phyloP scores from a whole-genome alignment of 495 filamentous ascomycete genomes.

The Penicillium daleae region DNA sequence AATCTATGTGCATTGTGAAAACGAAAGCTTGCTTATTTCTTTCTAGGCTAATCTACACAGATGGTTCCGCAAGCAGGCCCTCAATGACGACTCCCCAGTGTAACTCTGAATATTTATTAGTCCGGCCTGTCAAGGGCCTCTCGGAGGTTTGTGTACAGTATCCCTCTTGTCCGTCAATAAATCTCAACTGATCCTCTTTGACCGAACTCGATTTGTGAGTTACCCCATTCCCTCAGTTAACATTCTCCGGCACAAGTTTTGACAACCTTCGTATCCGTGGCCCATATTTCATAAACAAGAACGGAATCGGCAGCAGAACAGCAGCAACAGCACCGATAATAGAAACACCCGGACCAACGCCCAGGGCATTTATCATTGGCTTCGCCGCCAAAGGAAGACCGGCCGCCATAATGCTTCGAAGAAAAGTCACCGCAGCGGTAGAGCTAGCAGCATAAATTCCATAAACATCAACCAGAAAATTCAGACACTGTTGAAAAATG shows the following conservation, averaged over 20 bases:
- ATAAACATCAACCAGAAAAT: constrained; percentile 46
- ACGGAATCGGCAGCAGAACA: constrained; percentile 35
- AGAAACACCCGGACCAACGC: constrained; percentile 37
- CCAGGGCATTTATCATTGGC: constrained; percentile 39
- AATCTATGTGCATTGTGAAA: no score
- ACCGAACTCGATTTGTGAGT: no score
- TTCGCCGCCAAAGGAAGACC: constrained; percentile 39
- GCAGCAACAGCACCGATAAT: constrained; percentile 41
- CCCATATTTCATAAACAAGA: constrained; percentile 43
- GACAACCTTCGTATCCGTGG: constrained; percentile 32
- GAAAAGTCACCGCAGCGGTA: constrained; percentile 40
- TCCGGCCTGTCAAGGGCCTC: background rate
- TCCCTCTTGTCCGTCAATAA: background rate
- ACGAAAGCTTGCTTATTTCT: no score
- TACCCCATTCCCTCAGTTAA: background rate
- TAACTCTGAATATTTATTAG: background rate
- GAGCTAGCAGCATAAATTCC: constrained; percentile 39
- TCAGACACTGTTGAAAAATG: constrained; percentile 44
- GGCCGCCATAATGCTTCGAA: constrained; percentile 40
- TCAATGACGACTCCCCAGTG: background rate
- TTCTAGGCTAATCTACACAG: background rate
- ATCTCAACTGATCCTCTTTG: background rate
- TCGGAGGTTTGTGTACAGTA: background rate
- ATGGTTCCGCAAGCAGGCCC: no score
- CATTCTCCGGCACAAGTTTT: constrained; percentile 21